A percentile compares a stretch with the other conserved stretches of the same genome.
phyloP scores from a whole-genome alignment of 495 filamentous ascomycete species.

The Friedmanniomyces endolithicus region DNA sequence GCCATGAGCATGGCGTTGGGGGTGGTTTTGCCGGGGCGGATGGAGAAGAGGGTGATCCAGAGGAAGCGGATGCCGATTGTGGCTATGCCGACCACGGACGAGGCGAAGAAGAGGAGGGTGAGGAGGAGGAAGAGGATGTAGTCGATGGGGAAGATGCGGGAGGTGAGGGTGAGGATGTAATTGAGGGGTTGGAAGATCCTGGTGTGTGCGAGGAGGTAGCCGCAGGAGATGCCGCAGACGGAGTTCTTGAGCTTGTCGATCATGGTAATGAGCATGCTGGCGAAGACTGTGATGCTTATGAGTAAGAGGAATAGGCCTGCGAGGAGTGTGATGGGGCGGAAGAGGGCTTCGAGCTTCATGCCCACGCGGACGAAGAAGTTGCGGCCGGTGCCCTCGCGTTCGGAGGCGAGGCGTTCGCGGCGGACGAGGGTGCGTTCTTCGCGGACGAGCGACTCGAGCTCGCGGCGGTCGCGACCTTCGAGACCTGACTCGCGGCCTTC shows the following conservation, averaged over 20 bases:
- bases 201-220: constrained; percentile 83
- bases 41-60: constrained; percentile 83
- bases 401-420: constrained; percentile 72
- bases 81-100: constrained; percentile 73
- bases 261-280: constrained; percentile 85
- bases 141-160: constrained; percentile 80
- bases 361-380: constrained; percentile 57
- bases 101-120: constrained; percentile 72
- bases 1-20: constrained; percentile 87
- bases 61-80: constrained; percentile 86
- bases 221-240: constrained; percentile 77
- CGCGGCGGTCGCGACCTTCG: constrained; percentile 70
- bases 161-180: constrained; percentile 71
- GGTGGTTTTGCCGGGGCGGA: constrained; percentile 74
- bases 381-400: constrained; percentile 60
- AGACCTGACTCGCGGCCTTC: constrained; percentile 61
- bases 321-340: constrained; percentile 74
- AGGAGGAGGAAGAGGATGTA: constrained; percentile 77
- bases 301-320: constrained; percentile 67
- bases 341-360: constrained; percentile 63
- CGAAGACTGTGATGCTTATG: constrained; percentile 61
- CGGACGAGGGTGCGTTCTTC: constrained; percentile 88
- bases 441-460: constrained; percentile 72
- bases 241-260: constrained; percentile 96
- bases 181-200: constrained; percentile 93